Percentiles rank a stretch among this genome's conserved stretches.
Conservation (phyloP, 805 yeast genomes). For the Yamadazyma philogaea region DNA sequence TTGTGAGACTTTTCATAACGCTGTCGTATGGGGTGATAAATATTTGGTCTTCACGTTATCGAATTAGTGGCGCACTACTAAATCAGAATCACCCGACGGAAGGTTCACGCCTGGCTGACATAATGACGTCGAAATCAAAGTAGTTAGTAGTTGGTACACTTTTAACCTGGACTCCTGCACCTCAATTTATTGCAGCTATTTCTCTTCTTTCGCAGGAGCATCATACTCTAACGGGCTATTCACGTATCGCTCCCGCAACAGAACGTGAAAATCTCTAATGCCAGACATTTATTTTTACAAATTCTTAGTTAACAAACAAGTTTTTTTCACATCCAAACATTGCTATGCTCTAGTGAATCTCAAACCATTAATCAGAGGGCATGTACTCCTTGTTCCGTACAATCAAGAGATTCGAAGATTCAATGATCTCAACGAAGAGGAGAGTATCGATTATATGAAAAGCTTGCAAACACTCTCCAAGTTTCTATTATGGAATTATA, state of each 20-base stretch:
- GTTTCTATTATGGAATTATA: conserved; percentile 62
- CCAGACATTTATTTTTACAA: conserved; percentile 46
- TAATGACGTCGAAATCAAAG: too few species aligned
- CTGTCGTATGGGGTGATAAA: too few species aligned
- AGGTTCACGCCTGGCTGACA: too few species aligned
- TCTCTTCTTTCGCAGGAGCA: too few species aligned
- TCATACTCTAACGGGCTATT: too few species aligned
- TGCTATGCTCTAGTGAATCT: conserved; percentile 87
- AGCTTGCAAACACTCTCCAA: conserved; percentile 69
- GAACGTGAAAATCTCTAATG: conserved; percentile 3
- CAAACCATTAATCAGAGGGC: conserved; percentile 93
- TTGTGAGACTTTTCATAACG: too few species aligned
- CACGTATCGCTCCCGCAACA: background rate
- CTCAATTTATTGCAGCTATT: too few species aligned
- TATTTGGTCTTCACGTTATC: too few species aligned
- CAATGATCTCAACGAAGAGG: conserved; percentile 68
- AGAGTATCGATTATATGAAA: conserved; percentile 70
- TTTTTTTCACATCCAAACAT: conserved; percentile 54
- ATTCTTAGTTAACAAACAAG: conserved; percentile 56
- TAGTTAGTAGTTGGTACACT: too few species aligned
- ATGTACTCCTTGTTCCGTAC: conserved; percentile 83
- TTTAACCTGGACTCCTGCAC: too few species aligned
- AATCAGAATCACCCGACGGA: too few species aligned
- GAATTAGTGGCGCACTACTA: too few species aligned
- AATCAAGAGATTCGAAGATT: conserved; percentile 59